Percentiles rank a stretch among this genome's conserved stretches.
Evolutionary conservation across 1,284 basidiomycete genomes (phyloP).

Genomic region (Paramarasmius palmivorus): DNA sequence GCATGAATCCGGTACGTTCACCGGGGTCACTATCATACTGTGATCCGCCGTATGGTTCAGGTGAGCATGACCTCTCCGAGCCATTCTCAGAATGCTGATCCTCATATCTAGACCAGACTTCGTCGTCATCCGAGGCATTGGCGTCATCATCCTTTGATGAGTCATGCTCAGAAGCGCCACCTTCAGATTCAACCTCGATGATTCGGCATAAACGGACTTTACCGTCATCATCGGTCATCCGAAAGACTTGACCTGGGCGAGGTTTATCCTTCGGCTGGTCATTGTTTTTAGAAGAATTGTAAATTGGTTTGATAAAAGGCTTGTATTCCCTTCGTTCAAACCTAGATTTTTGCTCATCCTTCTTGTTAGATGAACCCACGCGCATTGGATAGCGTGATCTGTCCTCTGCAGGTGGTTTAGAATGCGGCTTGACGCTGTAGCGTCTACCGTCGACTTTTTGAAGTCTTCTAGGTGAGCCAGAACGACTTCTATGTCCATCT

Average conservation of each 20-base stretch:
- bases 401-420: background rate
- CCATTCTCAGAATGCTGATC: background rate
- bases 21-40: constrained; percentile 8
- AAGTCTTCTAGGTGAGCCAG: background rate
- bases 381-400: background rate
- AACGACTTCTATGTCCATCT: background rate
- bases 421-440: constrained; percentile 3
- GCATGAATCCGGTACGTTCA: constrained; percentile 7
- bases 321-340: background rate
- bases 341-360: background rate
- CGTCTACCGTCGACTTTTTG: constrained; percentile 2
- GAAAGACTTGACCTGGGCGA: background rate
- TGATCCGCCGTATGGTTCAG: constrained; percentile 13
- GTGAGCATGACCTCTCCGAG: background rate
- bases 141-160: too few relatives aligned
- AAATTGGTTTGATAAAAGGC: background rate
- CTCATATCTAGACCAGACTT: background rate
- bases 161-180: background rate
- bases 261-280: background rate
- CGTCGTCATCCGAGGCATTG: background rate
- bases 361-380: background rate
- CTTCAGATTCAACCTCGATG: background rate
- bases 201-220: constrained; percentile 4
- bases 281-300: background rate
- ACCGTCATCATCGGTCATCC: background rate